Evolutionary conservation across 1,284 basidiomycete species (phyloP).

Genomic region (Neolentinus lepideus): DNA sequence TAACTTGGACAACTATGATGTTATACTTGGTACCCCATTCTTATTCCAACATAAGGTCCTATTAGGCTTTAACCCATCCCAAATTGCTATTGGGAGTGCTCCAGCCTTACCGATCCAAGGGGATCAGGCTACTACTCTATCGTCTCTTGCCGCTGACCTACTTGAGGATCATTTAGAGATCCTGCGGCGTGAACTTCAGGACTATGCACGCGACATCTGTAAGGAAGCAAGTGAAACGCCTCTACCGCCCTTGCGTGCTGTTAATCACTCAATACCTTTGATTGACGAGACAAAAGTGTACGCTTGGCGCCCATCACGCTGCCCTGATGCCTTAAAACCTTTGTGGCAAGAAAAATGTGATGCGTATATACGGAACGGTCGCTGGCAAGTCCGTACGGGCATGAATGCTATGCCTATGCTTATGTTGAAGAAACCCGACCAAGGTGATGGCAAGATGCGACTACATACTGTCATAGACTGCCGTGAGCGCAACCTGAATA

Average conservation of each 20-base stretch:
- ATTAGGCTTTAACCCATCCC: conserved; percentile 15
- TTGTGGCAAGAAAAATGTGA: conserved; percentile 22
- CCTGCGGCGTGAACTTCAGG: not conserved
- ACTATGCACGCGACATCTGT: not conserved
- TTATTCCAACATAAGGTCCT: conserved; percentile 17
- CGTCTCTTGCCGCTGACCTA: not conserved
- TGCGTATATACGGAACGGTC: conserved; percentile 18
- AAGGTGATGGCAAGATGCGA: not conserved
- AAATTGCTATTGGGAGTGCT: conserved; percentile 13
- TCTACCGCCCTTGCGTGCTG: conserved; percentile 22
- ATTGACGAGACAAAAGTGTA: conserved; percentile 22
- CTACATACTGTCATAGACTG: conserved; percentile 6
- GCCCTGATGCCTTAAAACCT: conserved; percentile 19
- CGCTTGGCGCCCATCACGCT: conserved; percentile 19
- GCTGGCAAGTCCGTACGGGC: conserved; percentile 16
- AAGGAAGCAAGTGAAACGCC: not conserved
- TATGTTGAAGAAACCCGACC: not conserved
- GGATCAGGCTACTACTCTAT: not conserved
- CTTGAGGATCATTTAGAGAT: not conserved
- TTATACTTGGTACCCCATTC: conserved; percentile 23
- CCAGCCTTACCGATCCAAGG: not conserved
- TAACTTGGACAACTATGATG: conserved; percentile 19
- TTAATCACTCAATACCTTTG: conserved; percentile 27
- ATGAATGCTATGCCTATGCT: not conserved
- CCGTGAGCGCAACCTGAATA: conserved; percentile 17